phyloP scores from a whole-genome alignment of 441 rosid species.

The Cnidoscolus chayamansa region DNA sequence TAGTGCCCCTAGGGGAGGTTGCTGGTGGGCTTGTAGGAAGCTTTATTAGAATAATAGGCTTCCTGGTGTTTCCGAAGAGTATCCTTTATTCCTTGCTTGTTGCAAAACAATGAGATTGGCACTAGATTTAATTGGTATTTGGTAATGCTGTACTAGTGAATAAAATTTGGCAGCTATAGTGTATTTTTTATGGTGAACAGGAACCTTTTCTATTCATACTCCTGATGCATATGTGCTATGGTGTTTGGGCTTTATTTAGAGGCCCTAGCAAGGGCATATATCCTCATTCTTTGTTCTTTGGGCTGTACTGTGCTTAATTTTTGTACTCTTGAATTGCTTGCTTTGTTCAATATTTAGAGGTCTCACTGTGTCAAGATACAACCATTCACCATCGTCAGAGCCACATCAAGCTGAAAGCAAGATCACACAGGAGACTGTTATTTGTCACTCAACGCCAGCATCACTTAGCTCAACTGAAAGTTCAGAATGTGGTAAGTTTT shows the following conservation, averaged over 20 bases:
- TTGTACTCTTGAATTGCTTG: neutral
- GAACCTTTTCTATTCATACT: neutral
- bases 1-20: neutral
- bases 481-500: slow-evolving; percentile 64
- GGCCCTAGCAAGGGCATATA: neutral
- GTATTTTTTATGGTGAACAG: too few relatives aligned
- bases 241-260: neutral
- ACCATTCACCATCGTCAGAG: slow-evolving; percentile 34
- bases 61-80: neutral
- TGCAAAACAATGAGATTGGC: neutral
- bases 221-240: neutral
- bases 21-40: neutral
- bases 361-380: slow-evolving; percentile 33
- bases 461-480: slow-evolving; percentile 82
- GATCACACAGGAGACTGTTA: slow-evolving; percentile 62
- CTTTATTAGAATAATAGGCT: neutral
- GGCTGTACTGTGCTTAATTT: too few relatives aligned
- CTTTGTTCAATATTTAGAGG: slow-evolving; percentile 26
- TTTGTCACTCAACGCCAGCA: slow-evolving; percentile 79
- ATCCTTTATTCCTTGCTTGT: neutral
- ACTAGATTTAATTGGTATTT: neutral
- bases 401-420: slow-evolving; percentile 53
- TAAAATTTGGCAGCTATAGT: neutral
- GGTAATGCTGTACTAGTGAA: neutral
- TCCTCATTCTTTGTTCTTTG: too few relatives aligned